Evolutionary conservation across 2,329 filamentous ascomycete genomes (phyloP), one percentile per base, ranked within the genome.

Genomic region (Rhynchosporium graminicola): DNA sequence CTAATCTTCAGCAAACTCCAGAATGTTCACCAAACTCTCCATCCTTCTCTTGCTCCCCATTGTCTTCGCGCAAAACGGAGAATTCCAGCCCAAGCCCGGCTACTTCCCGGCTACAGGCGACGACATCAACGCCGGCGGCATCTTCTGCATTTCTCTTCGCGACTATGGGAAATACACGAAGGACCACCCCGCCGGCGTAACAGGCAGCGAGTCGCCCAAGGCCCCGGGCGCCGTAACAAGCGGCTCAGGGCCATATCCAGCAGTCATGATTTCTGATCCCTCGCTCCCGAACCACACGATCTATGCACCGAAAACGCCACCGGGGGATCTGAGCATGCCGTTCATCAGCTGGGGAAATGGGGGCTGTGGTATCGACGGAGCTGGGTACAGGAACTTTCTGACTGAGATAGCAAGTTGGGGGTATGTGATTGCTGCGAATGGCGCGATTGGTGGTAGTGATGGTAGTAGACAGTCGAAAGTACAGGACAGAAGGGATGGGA

Each of bases 401-500:
- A 64, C 58, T 3, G 59, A 63, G 45, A 55, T 61, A 8, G 62
- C 58, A 12, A 61, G 58, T 36, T 55, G 43, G 38, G 62, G 58
- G 15, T 61, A 64, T 56, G 59, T 64, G n/a, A 59, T 64, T 46
- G 55, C 59, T 2, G 62, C 62, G 6, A 47, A 61, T 45, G 58
- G 62, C 5, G 20, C 38, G 28, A 48, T 28, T 15, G 61, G 50
- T 13, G 46, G 46, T 48, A 51, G 42, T 13, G 45, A 29, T 48
- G 12, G 26, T 3, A 50, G 54, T 3, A 31, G 40, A 3, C 55
- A 59, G 28, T 61, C 62, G 7, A 61, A 48, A 4, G 62, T 61
- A 10, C 38, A 54, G 26, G 55, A 61, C 43, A 42, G 15, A 13
- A 48, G 59, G n/a, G 59, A 58, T 13, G 33, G 47, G 40, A 58